phyloP scores from a whole-genome alignment of 805 yeast genomes.

The Komagataella populi region DNA sequence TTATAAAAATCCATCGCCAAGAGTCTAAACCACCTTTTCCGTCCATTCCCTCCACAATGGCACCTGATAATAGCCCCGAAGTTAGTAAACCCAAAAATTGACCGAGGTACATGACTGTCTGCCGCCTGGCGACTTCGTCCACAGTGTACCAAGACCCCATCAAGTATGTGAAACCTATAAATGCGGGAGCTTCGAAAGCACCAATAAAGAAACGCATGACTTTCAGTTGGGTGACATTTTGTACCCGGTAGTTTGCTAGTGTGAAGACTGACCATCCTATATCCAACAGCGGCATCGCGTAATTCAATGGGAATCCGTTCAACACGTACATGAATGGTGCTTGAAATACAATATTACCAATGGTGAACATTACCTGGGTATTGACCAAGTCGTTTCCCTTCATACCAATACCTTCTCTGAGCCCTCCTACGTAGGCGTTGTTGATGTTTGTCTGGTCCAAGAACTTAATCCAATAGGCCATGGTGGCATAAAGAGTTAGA shows the following conservation, averaged over 20 bases:
- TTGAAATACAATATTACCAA: constrained; percentile 49
- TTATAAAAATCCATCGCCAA: constrained; percentile 25
- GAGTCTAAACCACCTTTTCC: constrained; percentile 17
- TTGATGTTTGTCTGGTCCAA: constrained; percentile 27
- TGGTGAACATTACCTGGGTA: constrained; percentile 41
- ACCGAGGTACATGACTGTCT: constrained; percentile 48
- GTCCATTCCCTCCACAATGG: constrained; percentile 17
- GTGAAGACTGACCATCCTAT: constrained; percentile 59
- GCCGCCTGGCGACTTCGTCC: constrained; percentile 40
- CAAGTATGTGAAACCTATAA: constrained; percentile 25
- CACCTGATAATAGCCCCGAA: constrained; percentile 37
- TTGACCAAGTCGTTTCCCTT: constrained; percentile 49
- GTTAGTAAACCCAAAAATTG: constrained; percentile 47
- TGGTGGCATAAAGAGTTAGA: constrained; percentile 3
- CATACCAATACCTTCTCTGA: constrained; percentile 43
- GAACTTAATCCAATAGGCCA: neutral
- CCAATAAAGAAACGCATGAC: constrained; percentile 40
- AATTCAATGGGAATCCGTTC: constrained; percentile 41
- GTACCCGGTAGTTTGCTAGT: constrained; percentile 35
- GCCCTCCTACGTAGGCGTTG: constrained; percentile 55
- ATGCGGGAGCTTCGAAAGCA: constrained; percentile 27
- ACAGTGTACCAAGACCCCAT: constrained; percentile 28
- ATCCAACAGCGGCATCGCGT: constrained; percentile 40
- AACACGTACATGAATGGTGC: constrained; percentile 47
- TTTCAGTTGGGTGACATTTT: constrained; percentile 35